Evolutionary conservation across 805 yeast species (phyloP).

Genomic region (Saccharomycopsis sp.): DNA sequence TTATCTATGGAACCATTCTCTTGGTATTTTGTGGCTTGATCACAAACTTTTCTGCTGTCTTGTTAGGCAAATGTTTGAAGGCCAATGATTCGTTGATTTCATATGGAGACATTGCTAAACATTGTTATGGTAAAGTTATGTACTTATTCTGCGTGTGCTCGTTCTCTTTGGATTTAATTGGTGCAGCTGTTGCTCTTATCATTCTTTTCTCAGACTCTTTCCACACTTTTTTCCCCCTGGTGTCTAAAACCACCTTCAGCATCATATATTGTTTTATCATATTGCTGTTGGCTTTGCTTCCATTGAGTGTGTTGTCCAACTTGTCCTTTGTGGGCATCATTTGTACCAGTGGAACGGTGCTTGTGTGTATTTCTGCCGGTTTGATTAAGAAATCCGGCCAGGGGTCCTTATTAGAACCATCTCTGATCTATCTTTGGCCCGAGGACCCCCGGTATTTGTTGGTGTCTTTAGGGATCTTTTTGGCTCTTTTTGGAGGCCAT

Average conservation of each 20-base stretch:
- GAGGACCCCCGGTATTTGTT: slow-evolving; percentile 32
- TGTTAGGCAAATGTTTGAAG: slow-evolving; percentile 43
- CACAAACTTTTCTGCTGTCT: slow-evolving; percentile 48
- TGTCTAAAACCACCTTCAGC: slow-evolving; percentile 38
- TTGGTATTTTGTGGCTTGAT: slow-evolving; percentile 40
- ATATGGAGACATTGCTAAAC: slow-evolving; percentile 54
- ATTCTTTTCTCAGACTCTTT: slow-evolving; percentile 58
- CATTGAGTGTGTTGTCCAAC: slow-evolving; percentile 47
- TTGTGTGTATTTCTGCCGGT: slow-evolving; percentile 44
- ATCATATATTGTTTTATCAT: slow-evolving; percentile 32
- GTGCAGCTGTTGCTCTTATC: slow-evolving; percentile 54
- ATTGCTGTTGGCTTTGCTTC: slow-evolving; percentile 46
- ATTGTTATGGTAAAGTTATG: slow-evolving; percentile 40
- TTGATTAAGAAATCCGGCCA: slow-evolving; percentile 36
- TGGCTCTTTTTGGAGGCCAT: slow-evolving; percentile 83
- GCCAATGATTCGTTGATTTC: slow-evolving; percentile 37
- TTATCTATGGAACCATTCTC: slow-evolving; percentile 45
- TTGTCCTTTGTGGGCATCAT: slow-evolving; percentile 52
- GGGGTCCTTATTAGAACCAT: slow-evolving; percentile 47
- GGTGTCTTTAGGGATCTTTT: slow-evolving; percentile 53
- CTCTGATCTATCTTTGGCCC: slow-evolving; percentile 36
- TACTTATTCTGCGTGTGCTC: slow-evolving; percentile 40
- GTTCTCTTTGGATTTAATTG: slow-evolving; percentile 52
- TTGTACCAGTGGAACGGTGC: slow-evolving; percentile 45
- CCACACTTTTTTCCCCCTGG: slow-evolving; percentile 38